Percentiles rank a stretch among this genome's conserved stretches.
These are phyloP conservation scores for Streptanthus diversifolius DNA, from an alignment of 345 rosid species.

Conservation along the genomic window DNA sequence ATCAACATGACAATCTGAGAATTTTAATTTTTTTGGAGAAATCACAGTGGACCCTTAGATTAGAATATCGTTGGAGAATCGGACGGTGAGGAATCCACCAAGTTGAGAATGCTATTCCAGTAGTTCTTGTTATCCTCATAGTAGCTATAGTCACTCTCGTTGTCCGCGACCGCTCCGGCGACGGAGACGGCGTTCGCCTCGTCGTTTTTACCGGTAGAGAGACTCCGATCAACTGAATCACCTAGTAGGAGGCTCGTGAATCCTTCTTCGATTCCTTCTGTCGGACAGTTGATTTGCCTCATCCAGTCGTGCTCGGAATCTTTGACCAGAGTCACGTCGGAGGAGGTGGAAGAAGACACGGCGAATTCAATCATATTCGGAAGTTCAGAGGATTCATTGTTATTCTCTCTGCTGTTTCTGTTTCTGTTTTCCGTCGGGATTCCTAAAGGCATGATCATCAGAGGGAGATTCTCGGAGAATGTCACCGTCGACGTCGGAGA, in stretches of 20 bases:
- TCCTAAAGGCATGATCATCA: conserved; percentile 27
- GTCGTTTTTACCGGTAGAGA: conserved; percentile 36
- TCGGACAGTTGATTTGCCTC: conserved; percentile 27
- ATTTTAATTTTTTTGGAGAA: neutral
- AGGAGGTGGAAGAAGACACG: conserved; percentile 46
- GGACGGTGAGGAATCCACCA: conserved; percentile 85
- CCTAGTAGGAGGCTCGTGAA: conserved; percentile 69
- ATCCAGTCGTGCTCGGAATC: conserved; percentile 66
- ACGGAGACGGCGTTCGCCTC: neutral
- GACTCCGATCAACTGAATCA: conserved; percentile 45
- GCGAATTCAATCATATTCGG: conserved; percentile 49
- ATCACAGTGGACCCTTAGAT: conserved; percentile 21
- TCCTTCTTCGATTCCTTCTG: conserved; percentile 54
- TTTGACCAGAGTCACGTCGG: conserved; percentile 47
- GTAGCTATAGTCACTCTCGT: conserved; percentile 43
- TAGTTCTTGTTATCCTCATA: conserved; percentile 88
- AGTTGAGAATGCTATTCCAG: conserved; percentile 90
- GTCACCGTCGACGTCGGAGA: conserved; percentile 90
- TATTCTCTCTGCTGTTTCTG: neutral
- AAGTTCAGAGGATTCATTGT: conserved; percentile 17
- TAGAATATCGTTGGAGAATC: conserved; percentile 59
- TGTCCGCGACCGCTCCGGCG: neutral
- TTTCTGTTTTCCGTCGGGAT: conserved; percentile 15
- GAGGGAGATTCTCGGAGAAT: conserved; percentile 56
- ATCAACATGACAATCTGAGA: conserved; percentile 23